A percentile compares a stretch with the other conserved stretches of the same genome.
Evolutionary conservation across 305 asterid genomes (phyloP).

Genomic region (Fraxinus sp.): DNA sequence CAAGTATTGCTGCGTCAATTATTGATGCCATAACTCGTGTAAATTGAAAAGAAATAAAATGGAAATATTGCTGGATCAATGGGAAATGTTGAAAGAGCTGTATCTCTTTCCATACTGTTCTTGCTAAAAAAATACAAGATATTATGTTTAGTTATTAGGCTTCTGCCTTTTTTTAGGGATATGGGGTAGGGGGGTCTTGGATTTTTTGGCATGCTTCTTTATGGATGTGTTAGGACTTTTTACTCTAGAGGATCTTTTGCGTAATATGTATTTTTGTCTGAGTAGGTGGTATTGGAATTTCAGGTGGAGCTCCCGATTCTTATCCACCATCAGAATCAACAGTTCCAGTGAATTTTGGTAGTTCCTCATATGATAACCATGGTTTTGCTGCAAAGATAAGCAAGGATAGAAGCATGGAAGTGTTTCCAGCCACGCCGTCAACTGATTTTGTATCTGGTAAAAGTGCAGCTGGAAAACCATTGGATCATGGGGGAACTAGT

Average conservation of each 20-base stretch:
- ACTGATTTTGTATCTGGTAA: conserved; percentile 58
- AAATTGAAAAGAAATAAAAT: neutral
- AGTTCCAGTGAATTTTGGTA: conserved; percentile 63
- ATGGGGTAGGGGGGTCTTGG: neutral
- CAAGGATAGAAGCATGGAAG: conserved; percentile 65
- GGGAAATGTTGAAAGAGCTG: neutral
- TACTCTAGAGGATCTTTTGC: neutral
- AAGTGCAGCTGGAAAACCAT: conserved; percentile 47
- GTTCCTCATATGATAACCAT: conserved; percentile 67
- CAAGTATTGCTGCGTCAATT: neutral
- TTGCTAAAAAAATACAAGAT: neutral
- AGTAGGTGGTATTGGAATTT: conserved; percentile 60
- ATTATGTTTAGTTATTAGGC: neutral
- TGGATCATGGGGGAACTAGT: conserved; percentile 65
- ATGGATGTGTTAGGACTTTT: neutral
- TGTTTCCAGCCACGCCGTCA: conserved; percentile 45
- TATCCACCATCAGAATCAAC: conserved; percentile 64
- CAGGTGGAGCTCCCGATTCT: conserved; percentile 55
- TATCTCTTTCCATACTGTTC: neutral
- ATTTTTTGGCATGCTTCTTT: neutral
- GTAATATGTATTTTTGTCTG: conserved; percentile 22
- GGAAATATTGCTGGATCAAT: neutral
- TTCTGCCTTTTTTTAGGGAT: neutral
- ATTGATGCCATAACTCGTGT: neutral
- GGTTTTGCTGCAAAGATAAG: conserved; percentile 58